Evolutionary conservation across 2,329 filamentous ascomycete species (phyloP).

Genomic region (Penicillium paneum): DNA sequence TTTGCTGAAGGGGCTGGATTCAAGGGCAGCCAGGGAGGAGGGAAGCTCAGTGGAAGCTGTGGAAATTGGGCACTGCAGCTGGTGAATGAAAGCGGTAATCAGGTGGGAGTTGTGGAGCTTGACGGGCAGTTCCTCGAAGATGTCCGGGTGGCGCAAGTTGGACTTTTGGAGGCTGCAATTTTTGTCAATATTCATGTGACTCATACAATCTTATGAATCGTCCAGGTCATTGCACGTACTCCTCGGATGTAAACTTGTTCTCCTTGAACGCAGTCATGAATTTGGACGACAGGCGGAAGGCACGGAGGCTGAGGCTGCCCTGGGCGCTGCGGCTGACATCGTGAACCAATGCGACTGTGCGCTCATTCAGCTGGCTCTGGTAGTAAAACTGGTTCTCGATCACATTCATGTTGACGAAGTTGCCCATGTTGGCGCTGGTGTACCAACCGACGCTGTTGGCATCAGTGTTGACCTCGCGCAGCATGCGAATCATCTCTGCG

Average conservation of each 20-base stretch:
- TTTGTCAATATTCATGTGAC: slow-evolving; percentile 13
- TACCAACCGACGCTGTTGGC: slow-evolving; percentile 99
- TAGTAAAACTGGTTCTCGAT: slow-evolving; percentile 98
- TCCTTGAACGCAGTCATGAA: slow-evolving; percentile 95
- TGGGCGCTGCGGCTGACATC: slow-evolving; percentile 94
- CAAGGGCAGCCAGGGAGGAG: slow-evolving; percentile 72
- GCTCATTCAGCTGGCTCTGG: slow-evolving; percentile 86
- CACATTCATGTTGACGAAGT: slow-evolving; percentile 91
- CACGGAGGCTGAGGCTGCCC: slow-evolving; percentile 82
- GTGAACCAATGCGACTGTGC: slow-evolving; percentile 84
- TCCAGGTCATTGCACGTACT: slow-evolving; percentile 55
- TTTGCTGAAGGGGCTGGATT: slow-evolving; percentile 58
- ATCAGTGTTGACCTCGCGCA: slow-evolving; percentile 96
- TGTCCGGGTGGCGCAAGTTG: slow-evolving; percentile 89
- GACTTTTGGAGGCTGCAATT: slow-evolving; percentile 80
- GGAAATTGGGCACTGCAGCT: slow-evolving; percentile 68
- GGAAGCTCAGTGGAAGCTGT: slow-evolving; percentile 71
- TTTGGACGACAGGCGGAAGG: slow-evolving; percentile 80
- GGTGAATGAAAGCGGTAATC: slow-evolving; percentile 90
- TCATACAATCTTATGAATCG: background rate
- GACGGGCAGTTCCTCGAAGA: slow-evolving; percentile 85
- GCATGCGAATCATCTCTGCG: slow-evolving; percentile 93
- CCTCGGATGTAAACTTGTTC: slow-evolving; percentile 95
- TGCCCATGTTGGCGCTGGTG: slow-evolving; percentile 97
- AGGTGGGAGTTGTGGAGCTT: slow-evolving; percentile 95